A percentile compares a stretch with the other conserved stretches of the same genome.
These are phyloP conservation scores for Fusarium illudens DNA, from an alignment of 2,329 filamentous ascomycete species.

Conservation along the genomic window DNA sequence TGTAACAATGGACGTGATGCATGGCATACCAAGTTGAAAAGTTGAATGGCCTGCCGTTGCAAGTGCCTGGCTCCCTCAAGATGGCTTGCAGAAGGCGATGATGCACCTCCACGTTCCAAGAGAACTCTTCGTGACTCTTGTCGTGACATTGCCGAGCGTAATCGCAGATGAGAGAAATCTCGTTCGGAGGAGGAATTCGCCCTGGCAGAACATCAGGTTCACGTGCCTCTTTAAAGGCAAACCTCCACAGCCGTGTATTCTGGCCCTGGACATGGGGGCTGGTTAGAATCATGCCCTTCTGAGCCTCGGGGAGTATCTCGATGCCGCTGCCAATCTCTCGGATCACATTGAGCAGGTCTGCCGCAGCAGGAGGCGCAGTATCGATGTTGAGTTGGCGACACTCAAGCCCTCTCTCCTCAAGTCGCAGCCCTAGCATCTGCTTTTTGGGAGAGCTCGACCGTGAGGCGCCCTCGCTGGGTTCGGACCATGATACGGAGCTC, in stretches of 20 bases:
- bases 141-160: conserved; percentile 20
- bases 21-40: conserved; percentile 13
- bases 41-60: background rate
- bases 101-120: conserved; percentile 33
- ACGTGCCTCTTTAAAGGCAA: conserved; percentile 8
- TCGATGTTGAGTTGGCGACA: conserved; percentile 4
- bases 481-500: conserved; percentile 14
- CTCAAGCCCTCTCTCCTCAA: conserved; percentile 20
- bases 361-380: background rate
- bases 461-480: conserved; percentile 9
- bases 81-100: conserved; percentile 21
- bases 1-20: fast-evolving
- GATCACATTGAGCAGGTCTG: conserved; percentile 11
- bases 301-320: conserved; percentile 13
- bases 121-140: conserved; percentile 14
- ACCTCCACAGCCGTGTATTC: conserved; percentile 14
- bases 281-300: conserved; percentile 1
- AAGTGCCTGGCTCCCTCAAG: background rate
- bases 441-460: conserved; percentile 28
- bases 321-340: conserved; percentile 15
- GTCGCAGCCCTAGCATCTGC: conserved; percentile 18
- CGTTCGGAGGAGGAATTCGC: conserved; percentile 5
- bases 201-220: conserved; percentile 10
- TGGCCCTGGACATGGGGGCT: background rate
- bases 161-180: conserved; percentile 7